Conservation (phyloP, 73 alveolate genomes). For the Paramecium caudatum region DNA sequence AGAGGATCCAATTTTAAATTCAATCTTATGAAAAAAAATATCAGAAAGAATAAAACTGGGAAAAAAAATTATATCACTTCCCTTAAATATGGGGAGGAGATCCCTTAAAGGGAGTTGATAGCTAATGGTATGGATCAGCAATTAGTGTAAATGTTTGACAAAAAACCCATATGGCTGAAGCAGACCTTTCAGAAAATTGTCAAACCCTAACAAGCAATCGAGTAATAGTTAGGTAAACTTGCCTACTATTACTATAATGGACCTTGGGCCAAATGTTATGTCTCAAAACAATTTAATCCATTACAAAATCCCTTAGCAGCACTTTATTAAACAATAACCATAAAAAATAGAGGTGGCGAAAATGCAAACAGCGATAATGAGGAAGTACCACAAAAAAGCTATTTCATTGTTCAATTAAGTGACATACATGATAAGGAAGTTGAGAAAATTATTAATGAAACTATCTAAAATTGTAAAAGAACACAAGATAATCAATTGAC, state of each 20-base stretch:
- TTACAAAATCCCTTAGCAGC: background rate
- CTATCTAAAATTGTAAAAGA: background rate
- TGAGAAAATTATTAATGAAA: background rate
- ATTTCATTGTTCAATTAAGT: background rate
- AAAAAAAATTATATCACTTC: background rate
- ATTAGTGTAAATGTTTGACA: background rate
- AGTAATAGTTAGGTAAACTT: background rate
- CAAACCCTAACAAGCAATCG: background rate
- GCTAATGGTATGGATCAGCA: background rate
- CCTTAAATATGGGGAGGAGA: background rate
- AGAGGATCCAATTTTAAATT: conserved; percentile 20
- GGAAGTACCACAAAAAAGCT: conserved; percentile 2
- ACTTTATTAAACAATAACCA: background rate
- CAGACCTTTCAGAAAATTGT: background rate
- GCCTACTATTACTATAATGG: conserved; percentile 38
- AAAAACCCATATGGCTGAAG: background rate
- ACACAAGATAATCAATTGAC: background rate
- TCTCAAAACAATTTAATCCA: background rate
- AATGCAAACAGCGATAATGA: background rate
- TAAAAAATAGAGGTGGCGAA: background rate
- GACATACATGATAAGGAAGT: background rate
- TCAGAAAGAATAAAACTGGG: background rate
- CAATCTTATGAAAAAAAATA: background rate
- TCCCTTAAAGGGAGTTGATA: background rate
- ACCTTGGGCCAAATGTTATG: conserved; percentile 36